A percentile compares a stretch with the other conserved stretches of the same genome.
Conservation (phyloP, 805 yeast genomes). For the Ogataea polymorpha region DNA sequence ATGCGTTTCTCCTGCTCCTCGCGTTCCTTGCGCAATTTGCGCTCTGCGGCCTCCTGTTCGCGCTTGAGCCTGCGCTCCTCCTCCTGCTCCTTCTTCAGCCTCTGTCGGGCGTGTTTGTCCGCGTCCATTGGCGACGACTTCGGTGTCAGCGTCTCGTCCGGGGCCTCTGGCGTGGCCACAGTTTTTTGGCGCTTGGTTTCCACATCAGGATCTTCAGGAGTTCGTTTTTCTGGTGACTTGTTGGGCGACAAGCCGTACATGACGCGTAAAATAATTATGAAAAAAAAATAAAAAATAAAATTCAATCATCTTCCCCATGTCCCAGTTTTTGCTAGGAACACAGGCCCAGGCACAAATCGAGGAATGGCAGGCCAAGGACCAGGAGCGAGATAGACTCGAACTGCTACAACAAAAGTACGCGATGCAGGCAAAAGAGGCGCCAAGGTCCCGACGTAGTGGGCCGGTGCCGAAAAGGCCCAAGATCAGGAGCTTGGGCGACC, state of each 20-base stretch:
- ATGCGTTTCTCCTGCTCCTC: slow-evolving; percentile 17
- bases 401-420: slow-evolving; percentile 11
- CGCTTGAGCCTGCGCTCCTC: slow-evolving; percentile 10
- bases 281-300: neutral
- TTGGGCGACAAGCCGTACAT: slow-evolving; percentile 15
- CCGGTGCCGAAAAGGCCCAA: slow-evolving; percentile 6
- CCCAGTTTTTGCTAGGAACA: slow-evolving; percentile 20
- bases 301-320: neutral
- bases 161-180: slow-evolving; percentile 1
- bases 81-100: slow-evolving; percentile 7
- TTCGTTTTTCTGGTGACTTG: slow-evolving; percentile 17
- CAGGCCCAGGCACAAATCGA: slow-evolving; percentile 24
- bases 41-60: slow-evolving; percentile 11
- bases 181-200: slow-evolving; percentile 5
- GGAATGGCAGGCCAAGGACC: slow-evolving; percentile 21
- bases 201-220: slow-evolving; percentile 3
- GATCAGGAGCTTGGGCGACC: slow-evolving; percentile 25
- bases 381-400: slow-evolving; percentile 6
- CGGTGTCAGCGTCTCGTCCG: slow-evolving; percentile 6
- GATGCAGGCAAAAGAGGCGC: neutral
- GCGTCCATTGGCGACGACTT: slow-evolving; percentile 6
- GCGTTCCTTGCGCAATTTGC: slow-evolving; percentile 8
- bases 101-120: slow-evolving; percentile 5
- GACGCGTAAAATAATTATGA: slow-evolving; percentile 7
- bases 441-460: slow-evolving; percentile 1